Conservation (phyloP, 1,284 basidiomycete genomes). For the Hypsizygus ulmarius region DNA sequence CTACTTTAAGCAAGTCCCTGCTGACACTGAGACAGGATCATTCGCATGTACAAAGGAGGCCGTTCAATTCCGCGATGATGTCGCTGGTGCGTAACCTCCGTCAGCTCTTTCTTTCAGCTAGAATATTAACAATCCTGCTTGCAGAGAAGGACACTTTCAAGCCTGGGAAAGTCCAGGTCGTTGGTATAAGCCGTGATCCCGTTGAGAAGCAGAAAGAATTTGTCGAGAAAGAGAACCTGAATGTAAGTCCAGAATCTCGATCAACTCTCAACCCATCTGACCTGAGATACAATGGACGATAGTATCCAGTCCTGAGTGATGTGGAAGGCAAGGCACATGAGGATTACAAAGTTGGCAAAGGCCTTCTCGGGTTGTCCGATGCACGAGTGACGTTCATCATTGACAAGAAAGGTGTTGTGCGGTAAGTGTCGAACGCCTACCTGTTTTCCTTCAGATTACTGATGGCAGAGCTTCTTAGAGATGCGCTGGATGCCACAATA, state of each 20-base stretch:
- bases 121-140: neutral
- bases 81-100: slow-evolving; percentile 45
- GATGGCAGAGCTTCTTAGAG: slow-evolving; percentile 36
- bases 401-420: slow-evolving; percentile 64
- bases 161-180: slow-evolving; percentile 56
- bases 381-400: slow-evolving; percentile 76
- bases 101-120: neutral
- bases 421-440: slow-evolving; percentile 36
- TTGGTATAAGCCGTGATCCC: slow-evolving; percentile 71
- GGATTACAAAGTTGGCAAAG: slow-evolving; percentile 61
- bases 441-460: neutral
- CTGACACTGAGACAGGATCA: slow-evolving; percentile 44
- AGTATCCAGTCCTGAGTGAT: slow-evolving; percentile 79
- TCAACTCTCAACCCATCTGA: neutral
- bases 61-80: slow-evolving; percentile 75
- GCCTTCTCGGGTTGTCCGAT: slow-evolving; percentile 57
- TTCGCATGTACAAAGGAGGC: slow-evolving; percentile 78
- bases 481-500: slow-evolving; percentile 52
- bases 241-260: slow-evolving; percentile 38
- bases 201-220: slow-evolving; percentile 72
- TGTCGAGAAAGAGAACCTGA: slow-evolving; percentile 68
- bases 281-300: neutral
- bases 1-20: slow-evolving; percentile 5
- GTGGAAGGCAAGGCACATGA: slow-evolving; percentile 57
- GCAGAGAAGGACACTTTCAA: slow-evolving; percentile 68